A percentile compares a stretch with the other conserved stretches of the same genome.
phyloP scores from a whole-genome alignment of 768 basidiomycete genomes.

The Leccinum arenicola region DNA sequence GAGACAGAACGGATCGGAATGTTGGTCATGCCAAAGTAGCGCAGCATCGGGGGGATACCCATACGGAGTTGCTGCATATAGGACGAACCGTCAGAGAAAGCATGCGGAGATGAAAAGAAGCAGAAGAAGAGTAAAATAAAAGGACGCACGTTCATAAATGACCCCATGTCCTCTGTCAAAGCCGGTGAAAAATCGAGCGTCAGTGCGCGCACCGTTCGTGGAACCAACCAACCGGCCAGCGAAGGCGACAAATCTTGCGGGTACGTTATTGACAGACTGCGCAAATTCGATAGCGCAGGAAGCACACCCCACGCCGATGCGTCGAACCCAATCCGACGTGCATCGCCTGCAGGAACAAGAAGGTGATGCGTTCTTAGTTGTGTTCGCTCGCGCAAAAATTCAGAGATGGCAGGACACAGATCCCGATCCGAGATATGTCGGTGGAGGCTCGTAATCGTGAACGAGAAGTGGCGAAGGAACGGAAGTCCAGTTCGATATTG shows the following conservation, averaged over 20 bases:
- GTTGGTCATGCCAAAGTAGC: slow-evolving; percentile 55
- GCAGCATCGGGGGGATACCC: slow-evolving; percentile 51
- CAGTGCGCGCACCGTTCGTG: slow-evolving; percentile 48
- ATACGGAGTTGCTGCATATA: slow-evolving; percentile 51
- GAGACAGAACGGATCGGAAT: slow-evolving; percentile 40
- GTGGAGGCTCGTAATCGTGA: slow-evolving; percentile 45
- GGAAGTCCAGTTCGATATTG: slow-evolving; percentile 44
- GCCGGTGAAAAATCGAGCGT: slow-evolving; percentile 40
- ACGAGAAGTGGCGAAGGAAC: slow-evolving; percentile 63
- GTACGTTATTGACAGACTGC: slow-evolving; percentile 56
- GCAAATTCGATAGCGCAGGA: slow-evolving; percentile 51
- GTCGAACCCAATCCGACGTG: slow-evolving; percentile 60
- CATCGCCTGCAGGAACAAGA: slow-evolving; percentile 41
- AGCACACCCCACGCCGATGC: slow-evolving; percentile 71
- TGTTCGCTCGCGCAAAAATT: slow-evolving; percentile 57
- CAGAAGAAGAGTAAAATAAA: neutral
- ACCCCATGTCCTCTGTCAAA: slow-evolving; percentile 38
- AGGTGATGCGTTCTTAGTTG: slow-evolving; percentile 54
- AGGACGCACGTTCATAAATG: slow-evolving; percentile 41
- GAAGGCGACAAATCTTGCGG: slow-evolving; percentile 62
- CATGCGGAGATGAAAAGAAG: neutral
- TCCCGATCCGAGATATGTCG: slow-evolving; percentile 54
- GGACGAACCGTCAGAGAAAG: neutral
- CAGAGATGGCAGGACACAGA: slow-evolving; percentile 66
- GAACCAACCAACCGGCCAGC: slow-evolving; percentile 70